Evolutionary conservation across 2,329 filamentous ascomycete genomes (phyloP).

Genomic region (Diaporthe sp.): DNA sequence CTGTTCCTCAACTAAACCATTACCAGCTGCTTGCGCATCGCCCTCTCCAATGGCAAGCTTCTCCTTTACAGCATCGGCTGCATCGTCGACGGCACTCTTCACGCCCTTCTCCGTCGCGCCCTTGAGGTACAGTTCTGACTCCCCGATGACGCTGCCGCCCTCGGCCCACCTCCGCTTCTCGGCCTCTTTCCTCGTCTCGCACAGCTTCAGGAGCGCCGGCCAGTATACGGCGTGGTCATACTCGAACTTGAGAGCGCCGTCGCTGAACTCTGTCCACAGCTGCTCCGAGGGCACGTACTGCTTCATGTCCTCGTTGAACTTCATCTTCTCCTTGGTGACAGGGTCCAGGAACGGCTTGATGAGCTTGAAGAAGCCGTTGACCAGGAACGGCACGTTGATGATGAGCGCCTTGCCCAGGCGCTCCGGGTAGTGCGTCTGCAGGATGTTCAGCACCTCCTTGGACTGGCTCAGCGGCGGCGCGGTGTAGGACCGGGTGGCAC

Average conservation of each 20-base stretch:
- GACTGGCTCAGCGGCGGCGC: slow-evolving; percentile 79
- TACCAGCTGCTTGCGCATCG: slow-evolving; percentile 1
- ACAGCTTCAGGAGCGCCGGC: slow-evolving; percentile 82
- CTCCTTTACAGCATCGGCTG: slow-evolving; percentile 28
- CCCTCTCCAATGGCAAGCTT: slow-evolving; percentile 25
- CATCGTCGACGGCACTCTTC: slow-evolving; percentile 20
- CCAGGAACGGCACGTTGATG: slow-evolving; percentile 87
- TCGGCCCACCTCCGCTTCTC: slow-evolving; percentile 79
- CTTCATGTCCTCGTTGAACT: slow-evolving; percentile 93
- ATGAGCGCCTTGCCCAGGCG: slow-evolving; percentile 88
- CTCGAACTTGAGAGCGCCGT: slow-evolving; percentile 84
- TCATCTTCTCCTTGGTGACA: slow-evolving; percentile 91
- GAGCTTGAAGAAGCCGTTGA: slow-evolving; percentile 94
- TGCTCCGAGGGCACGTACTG: slow-evolving; percentile 85
- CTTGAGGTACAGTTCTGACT: slow-evolving; percentile 87
- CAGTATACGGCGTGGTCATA: slow-evolving; percentile 93
- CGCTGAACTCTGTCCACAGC: slow-evolving; percentile 78
- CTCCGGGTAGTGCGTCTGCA: slow-evolving; percentile 97
- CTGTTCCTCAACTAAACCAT: slow-evolving; percentile 7
- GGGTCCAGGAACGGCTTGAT: slow-evolving; percentile 98
- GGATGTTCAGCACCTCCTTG: slow-evolving; percentile 85
- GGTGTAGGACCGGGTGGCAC: slow-evolving; percentile 78
- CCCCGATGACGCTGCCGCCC: slow-evolving; percentile 84
- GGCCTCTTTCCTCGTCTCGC: slow-evolving; percentile 71
- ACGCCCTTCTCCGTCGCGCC: slow-evolving; percentile 53